Base-by-base conservation (phyloP, 1,284 basidiomycete species). In the Dichomitus squalens region DNA sequence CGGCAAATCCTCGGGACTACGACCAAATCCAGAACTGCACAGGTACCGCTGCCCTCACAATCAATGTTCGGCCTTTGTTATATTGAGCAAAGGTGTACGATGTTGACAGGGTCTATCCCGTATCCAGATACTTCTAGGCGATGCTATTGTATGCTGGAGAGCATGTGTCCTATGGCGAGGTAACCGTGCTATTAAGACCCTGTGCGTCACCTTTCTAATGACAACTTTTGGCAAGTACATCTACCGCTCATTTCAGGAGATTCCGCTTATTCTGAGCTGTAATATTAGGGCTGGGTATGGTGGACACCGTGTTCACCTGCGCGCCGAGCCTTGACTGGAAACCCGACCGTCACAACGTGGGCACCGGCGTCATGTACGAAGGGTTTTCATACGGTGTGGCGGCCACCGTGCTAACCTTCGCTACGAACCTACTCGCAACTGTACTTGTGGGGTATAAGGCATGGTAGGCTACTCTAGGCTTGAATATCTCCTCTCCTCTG, bases 121-220 rank as follows among this genome's bases (percentile, higher is more conserved):
- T n/a, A 7, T 31, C 25, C 20, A 50, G 49, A 40, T 50, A n/a
- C 18, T 50, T 3, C 16, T 50, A 2, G 49, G 49, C 4, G 49
- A 50, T 16, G 23, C 49, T 0, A 50, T 50, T 21, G 49, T 50
- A 20, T 50, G 49, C 16, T 50, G 49, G 49, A 21, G 49, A 39
- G 49, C 49, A n/a, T 39, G 35, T 16, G 38, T 38, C 6, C 16
- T 50, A 4, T 50, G 49, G 49, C 36, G 8, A 9, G 25, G 36
- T 1, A 39, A 40, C 18, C 25, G 16, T 12, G 1, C 29, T 21
- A 8, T 50, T 1, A 18, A 18, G 25, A 35, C 20, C 8, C 8
- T 18, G 1, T 29, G 49, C 16, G 21, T 31, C 2, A 7, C 18
- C 14, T 25, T 50, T 1, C 49, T 50, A 2, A 2, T 29, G 11